A percentile compares a stretch with the other conserved stretches of the same genome.
Conservation (phyloP, 768 basidiomycete species). For the Suillus weaverae region DNA sequence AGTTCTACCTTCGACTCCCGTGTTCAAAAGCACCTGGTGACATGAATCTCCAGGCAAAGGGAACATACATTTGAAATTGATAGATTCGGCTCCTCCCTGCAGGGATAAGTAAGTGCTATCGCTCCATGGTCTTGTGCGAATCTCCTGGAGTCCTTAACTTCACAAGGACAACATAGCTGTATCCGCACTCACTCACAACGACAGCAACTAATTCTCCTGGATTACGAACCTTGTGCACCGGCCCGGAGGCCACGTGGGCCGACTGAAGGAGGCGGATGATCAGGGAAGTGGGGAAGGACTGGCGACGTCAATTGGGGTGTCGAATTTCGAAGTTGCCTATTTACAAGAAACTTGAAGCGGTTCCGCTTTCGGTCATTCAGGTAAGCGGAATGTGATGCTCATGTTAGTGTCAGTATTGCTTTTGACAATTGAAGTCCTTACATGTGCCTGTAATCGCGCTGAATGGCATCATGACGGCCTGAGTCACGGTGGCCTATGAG, state of each 20-base stretch:
- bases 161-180: conserved; percentile 20
- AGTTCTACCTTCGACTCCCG: neutral
- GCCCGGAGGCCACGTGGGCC: conserved; percentile 20
- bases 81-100: neutral
- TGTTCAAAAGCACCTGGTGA: neutral
- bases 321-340: conserved; percentile 42
- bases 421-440: conserved; percentile 17
- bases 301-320: conserved; percentile 40
- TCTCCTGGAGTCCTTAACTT: neutral
- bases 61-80: neutral
- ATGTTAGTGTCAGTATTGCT: neutral
- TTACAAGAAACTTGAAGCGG: conserved; percentile 39
- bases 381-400: conserved; percentile 17
- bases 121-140: neutral
- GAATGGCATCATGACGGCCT: conserved; percentile 22
- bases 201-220: conserved; percentile 37
- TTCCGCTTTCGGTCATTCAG: conserved; percentile 49
- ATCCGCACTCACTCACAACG: conserved; percentile 32
- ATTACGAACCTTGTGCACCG: conserved; percentile 46
- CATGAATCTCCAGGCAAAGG: too few relatives aligned
- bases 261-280: conserved; percentile 42
- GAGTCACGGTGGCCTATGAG: conserved; percentile 19
- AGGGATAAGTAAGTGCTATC: neutral
- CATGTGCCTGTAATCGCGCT: neutral
- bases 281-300: conserved; percentile 42